These are phyloP conservation scores for Dillenia suffruticosa DNA, from an alignment of 164 flowering plant genomes.

Conservation along the genomic window DNA sequence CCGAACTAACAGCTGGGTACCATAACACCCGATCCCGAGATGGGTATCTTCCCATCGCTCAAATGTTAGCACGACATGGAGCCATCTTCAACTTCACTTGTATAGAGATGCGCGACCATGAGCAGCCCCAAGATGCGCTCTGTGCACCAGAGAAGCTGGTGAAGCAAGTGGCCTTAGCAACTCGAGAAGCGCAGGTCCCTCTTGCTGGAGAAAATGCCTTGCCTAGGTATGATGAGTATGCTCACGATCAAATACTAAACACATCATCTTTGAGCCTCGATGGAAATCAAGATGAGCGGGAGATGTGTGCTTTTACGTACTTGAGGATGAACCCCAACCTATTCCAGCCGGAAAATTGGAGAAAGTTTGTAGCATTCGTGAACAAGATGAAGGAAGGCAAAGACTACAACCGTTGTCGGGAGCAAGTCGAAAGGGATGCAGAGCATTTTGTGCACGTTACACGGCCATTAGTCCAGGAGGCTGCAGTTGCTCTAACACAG, in stretches of 20 bases:
- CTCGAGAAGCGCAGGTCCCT: conserved; percentile 52
- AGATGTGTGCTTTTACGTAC: conserved; percentile 93
- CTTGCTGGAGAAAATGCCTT: conserved; percentile 96
- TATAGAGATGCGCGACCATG: conserved; percentile 92
- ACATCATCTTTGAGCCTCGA: conserved; percentile 45
- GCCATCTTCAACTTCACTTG: conserved; percentile 94
- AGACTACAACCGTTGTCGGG: conserved; percentile 40
- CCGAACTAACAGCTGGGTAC: conserved; percentile 98
- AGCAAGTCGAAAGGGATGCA: conserved; percentile 80
- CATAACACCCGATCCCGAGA: conserved; percentile 82
- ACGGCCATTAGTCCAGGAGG: conserved; percentile 75
- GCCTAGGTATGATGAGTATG: conserved; percentile 74
- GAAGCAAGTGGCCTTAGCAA: conserved; percentile 70
- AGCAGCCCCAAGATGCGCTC: conserved; percentile 88
- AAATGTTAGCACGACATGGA: conserved; percentile 78
- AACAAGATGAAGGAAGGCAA: conserved; percentile 81
- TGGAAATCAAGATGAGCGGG: conserved; percentile 18
- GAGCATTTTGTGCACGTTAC: conserved; percentile 69
- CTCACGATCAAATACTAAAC: conserved; percentile 66
- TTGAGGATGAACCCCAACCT: conserved; percentile 79
- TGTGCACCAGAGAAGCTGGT: conserved; percentile 89
- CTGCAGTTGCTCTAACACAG: conserved; percentile 58
- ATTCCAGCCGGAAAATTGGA: conserved; percentile 85
- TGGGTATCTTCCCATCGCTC: conserved; percentile 87
- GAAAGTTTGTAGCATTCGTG: conserved; percentile 70